phyloP scores from a whole-genome alignment of 2,329 filamentous ascomycete genomes.

The Emergomyces pasteurianus region DNA sequence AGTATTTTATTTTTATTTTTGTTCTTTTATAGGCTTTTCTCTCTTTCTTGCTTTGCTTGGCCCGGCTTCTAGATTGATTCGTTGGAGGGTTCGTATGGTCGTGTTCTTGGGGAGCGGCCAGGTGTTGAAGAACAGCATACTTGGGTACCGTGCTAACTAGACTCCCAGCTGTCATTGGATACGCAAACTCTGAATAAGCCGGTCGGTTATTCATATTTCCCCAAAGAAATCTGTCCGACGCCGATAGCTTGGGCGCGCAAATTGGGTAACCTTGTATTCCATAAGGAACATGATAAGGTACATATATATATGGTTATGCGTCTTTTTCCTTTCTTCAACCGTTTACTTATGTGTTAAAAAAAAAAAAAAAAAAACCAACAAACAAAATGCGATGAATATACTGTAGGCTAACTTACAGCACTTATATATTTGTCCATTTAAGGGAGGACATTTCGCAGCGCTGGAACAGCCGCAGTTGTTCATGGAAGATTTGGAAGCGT shows the following conservation, averaged over 20 bases:
- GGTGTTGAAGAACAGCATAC: too few species aligned
- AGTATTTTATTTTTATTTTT: background rate
- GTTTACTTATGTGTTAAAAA: too few species aligned
- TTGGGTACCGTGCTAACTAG: background rate
- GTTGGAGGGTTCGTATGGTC: too few species aligned
- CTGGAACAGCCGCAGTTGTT: background rate
- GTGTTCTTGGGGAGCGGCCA: too few species aligned
- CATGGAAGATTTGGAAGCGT: background rate
- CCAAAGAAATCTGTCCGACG: background rate
- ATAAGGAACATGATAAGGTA: background rate
- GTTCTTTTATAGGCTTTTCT: too few species aligned
- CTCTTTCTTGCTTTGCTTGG: too few species aligned
- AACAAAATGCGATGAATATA: too few species aligned
- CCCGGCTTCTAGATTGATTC: too few species aligned
- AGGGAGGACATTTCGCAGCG: background rate
- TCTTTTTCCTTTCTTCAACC: background rate
- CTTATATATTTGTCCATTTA: background rate
- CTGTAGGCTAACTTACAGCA: background rate
- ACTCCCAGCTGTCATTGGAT: background rate
- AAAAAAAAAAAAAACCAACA: too few species aligned
- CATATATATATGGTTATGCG: background rate
- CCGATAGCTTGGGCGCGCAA: background rate
- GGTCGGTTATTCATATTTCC: background rate
- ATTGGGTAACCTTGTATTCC: background rate
- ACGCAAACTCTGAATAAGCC: background rate